These are phyloP conservation scores for Paramecium biaurelia DNA, from an alignment of 73 alveolate genomes.

Conservation along the genomic window DNA sequence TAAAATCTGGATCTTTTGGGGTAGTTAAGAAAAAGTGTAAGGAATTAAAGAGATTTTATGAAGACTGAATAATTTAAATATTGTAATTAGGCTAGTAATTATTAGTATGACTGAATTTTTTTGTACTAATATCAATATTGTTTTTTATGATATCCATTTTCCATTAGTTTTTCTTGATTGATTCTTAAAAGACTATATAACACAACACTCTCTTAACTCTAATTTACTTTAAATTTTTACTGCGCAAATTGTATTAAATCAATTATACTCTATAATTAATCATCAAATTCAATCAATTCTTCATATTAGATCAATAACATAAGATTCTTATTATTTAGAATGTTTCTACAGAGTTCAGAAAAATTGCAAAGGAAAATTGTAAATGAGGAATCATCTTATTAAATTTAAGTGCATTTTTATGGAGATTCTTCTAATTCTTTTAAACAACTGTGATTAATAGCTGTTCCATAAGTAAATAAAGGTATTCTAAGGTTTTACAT, in stretches of 20 bases:
- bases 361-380: not conserved
- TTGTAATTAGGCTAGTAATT: not conserved
- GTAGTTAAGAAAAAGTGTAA: not conserved
- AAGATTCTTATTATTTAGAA: not conserved
- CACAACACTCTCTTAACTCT: not conserved
- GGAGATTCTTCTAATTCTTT: not conserved
- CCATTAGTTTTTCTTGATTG: not conserved
- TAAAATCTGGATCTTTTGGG: not conserved
- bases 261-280: not conserved
- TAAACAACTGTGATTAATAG: not conserved
- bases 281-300: not conserved
- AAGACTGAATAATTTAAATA: not conserved
- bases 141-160: not conserved
- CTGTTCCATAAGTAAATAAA: not conserved
- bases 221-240: not conserved
- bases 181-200: not conserved
- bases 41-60: not conserved
- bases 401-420: not conserved
- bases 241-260: not conserved
- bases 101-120: not conserved
- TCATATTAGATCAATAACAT: not conserved
- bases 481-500: not conserved
- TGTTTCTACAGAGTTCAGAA: not conserved
- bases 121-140: not conserved
- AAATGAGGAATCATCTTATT: not conserved